Evolutionary conservation across 345 rosid genomes (phyloP), one percentile per base, ranked within the genome.

Genomic region (Diplotaxis tenuifolia): DNA sequence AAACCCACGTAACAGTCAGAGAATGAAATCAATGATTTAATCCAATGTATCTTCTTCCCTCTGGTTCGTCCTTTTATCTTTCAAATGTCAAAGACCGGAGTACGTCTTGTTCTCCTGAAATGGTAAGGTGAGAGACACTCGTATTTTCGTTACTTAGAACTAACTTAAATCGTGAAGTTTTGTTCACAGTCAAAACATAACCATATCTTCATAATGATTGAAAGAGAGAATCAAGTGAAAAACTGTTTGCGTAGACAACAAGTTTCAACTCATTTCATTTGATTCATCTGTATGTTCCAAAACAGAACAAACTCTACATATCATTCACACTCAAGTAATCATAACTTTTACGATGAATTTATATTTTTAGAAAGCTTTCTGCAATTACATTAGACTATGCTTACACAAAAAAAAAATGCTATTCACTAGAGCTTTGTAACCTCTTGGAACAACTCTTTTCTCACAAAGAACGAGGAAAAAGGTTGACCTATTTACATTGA

Each of bases 371-470:
- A 10, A 54, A 11, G 4, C 9, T 54, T 54, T 54, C 16, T 12
- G 15, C 16, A 54, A 53, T 11, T 54, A 14, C 15, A 28, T 11
- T 54, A 54, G 16, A 22, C 31, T 4, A 15, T 55, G 21, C 27
- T 50, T n/a, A 11, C 5, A 68, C 4, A 0, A 27, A n/a, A 69
- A n/a, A 69, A 57, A 16, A 28, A 6, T 57, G 14, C 15, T 32
- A 55, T 55, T 34, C 34, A 36, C 36, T n/a, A 6, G 34, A 60
- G 23, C 53, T 71, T 61, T 61, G 50, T 70, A 61, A 49, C 19
- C 36, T 21, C 52, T 23, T 56, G 8, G 8, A 62, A 71, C 62
- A 71, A 62, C 67, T 70, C 59, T 70, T 61, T 61, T 71, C 69
- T 42, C 42, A 56, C 47, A 57, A 38, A 38, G 12, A 56, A 58